Evolutionary conservation across 768 basidiomycete species (phyloP).

Genomic region (Psilocybe sp.): DNA sequence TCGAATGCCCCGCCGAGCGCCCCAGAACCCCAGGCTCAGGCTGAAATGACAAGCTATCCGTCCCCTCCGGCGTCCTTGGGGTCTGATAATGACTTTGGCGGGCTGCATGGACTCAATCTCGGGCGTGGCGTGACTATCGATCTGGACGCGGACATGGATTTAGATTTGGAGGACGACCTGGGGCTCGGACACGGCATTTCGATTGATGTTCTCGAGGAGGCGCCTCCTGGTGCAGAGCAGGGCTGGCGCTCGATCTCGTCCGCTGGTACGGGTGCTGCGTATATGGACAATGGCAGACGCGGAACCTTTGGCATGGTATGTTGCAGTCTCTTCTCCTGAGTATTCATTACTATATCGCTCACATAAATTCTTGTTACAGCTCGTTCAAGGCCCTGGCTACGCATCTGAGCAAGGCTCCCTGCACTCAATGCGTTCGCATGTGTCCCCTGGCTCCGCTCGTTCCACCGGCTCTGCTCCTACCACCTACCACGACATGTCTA

Average conservation of each 20-base stretch:
- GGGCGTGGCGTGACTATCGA: conserved; percentile 2
- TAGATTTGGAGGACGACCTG: neutral
- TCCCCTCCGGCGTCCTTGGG: neutral
- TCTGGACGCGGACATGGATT: neutral
- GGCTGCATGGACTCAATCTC: neutral
- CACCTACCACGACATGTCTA: conserved; percentile 39
- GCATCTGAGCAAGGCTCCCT: conserved; percentile 66
- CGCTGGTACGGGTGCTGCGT: conserved; percentile 12
- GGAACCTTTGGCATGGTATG: conserved; percentile 67
- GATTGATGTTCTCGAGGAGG: conserved; percentile 66
- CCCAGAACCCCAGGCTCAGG: neutral
- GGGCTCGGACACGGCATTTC: conserved; percentile 27
- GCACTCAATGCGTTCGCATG: conserved; percentile 58
- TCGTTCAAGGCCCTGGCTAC: conserved; percentile 38
- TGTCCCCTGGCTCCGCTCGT: conserved; percentile 41
- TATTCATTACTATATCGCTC: neutral
- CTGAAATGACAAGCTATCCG: too few relatives aligned
- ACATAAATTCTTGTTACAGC: conserved; percentile 24
- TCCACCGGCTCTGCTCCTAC: conserved; percentile 54
- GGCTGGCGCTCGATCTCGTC: conserved; percentile 58
- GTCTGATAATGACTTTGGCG: conserved; percentile 2
- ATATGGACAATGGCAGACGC: conserved; percentile 35
- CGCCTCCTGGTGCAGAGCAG: conserved; percentile 58
- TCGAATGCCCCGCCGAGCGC: conserved; percentile 23
- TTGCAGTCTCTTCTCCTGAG: conserved; percentile 9